Percentiles rank a stretch among this genome's conserved stretches.
Conservation (phyloP, 108 stramenopile genomes). For the Nitzschia putrida region DNA sequence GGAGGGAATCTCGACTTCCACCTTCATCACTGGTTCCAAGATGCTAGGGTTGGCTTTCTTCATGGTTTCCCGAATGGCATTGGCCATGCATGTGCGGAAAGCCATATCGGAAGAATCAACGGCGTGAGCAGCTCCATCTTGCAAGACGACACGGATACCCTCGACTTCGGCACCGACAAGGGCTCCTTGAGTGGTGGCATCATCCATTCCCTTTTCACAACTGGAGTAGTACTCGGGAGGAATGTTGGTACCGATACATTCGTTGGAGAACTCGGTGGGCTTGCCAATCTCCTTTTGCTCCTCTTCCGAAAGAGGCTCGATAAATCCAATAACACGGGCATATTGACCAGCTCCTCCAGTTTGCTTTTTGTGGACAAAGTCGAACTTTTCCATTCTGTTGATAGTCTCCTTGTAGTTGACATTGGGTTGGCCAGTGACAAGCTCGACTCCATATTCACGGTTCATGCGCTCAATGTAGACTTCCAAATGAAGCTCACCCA, state of each 20-base stretch:
- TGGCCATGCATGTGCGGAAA: constrained; percentile 93
- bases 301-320: constrained; percentile 92
- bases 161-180: constrained; percentile 92
- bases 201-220: constrained; percentile 94
- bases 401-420: constrained; percentile 99
- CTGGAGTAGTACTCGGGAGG: constrained; percentile 96
- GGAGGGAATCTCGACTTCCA: constrained; percentile 90
- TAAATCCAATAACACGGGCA: constrained; percentile 94
- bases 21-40: constrained; percentile 95
- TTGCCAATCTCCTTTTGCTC: constrained; percentile 73
- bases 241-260: constrained; percentile 94
- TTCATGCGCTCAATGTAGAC: constrained; percentile 99
- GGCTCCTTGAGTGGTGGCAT: constrained; percentile 90
- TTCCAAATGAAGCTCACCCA: constrained; percentile 99
- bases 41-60: constrained; percentile 80
- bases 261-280: constrained; percentile 88
- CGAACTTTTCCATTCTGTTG: constrained; percentile 75
- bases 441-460: constrained; percentile 95
- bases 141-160: constrained; percentile 89
- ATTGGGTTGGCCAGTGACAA: constrained; percentile 88
- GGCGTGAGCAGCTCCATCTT: constrained; percentile 93
- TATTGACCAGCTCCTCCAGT: constrained; percentile 98
- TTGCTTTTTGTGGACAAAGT: constrained; percentile 99
- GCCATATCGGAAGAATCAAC: constrained; percentile 99
- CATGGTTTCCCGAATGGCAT: constrained; percentile 92